phyloP scores from a whole-genome alignment of 2,329 filamentous ascomycete genomes.

The Penicillium sp. region DNA sequence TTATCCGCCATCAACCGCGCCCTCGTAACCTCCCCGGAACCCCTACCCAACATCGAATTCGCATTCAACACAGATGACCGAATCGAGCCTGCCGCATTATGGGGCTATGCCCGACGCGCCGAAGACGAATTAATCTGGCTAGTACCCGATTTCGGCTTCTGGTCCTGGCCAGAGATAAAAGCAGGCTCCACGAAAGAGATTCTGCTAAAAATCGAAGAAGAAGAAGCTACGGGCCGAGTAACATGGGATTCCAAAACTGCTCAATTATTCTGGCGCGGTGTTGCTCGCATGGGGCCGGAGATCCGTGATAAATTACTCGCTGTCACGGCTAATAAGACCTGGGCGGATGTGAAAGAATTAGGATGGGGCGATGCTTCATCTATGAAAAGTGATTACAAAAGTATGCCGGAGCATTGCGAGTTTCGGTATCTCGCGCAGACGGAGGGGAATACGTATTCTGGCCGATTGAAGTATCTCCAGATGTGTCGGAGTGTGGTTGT shows the following conservation, averaged over 20 bases:
- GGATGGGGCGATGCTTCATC: constrained; percentile 38
- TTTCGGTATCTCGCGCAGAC: constrained; percentile 56
- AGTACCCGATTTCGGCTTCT: constrained; percentile 56
- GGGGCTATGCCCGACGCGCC: constrained; percentile 41
- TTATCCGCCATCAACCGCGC: constrained; percentile 50
- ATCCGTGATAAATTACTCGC: constrained; percentile 39
- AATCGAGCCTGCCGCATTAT: constrained; percentile 43
- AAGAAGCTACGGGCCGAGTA: constrained; percentile 16
- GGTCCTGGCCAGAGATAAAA: constrained; percentile 44
- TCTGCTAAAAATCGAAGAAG: constrained; percentile 30
- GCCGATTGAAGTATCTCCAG: constrained; percentile 54
- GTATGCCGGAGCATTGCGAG: constrained; percentile 54
- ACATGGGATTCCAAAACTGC: constrained; percentile 33
- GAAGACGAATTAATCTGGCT: constrained; percentile 49
- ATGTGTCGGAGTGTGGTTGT: constrained; percentile 52
- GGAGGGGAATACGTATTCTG: constrained; percentile 55
- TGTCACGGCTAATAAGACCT: constrained; percentile 39
- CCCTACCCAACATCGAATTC: constrained; percentile 49
- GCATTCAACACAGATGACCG: constrained; percentile 42
- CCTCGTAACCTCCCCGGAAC: constrained; percentile 38
- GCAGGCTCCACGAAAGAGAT: constrained; percentile 22
- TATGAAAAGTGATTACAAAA: constrained; percentile 42
- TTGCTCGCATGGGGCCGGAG: constrained; percentile 37
- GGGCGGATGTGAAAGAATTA: constrained; percentile 46
- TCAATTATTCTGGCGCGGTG: constrained; percentile 51